Evolutionary conservation across 2,329 filamentous ascomycete genomes (phyloP).

Genomic region (Xylariaceae sp.): DNA sequence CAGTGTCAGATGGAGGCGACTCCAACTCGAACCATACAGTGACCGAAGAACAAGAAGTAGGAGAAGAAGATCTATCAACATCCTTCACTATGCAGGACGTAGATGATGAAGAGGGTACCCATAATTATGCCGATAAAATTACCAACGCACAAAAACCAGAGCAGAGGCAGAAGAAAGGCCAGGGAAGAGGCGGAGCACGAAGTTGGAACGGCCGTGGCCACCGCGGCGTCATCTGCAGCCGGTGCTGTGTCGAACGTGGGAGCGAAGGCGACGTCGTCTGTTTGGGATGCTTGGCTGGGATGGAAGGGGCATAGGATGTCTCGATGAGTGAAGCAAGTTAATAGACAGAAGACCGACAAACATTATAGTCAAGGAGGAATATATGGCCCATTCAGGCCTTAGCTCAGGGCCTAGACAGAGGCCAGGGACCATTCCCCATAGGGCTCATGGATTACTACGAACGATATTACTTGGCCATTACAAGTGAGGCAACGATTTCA

Average conservation of each 20-base stretch:
- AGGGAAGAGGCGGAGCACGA: slow-evolving; percentile 48
- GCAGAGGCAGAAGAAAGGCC: slow-evolving; percentile 28
- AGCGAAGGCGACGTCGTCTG: slow-evolving; percentile 71
- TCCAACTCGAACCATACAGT: slow-evolving; percentile 8
- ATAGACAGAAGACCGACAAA: background rate
- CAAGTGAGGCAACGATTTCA: background rate
- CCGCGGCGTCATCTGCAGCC: slow-evolving; percentile 66
- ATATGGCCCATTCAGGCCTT: background rate
- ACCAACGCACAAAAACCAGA: slow-evolving; percentile 16
- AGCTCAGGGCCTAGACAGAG: background rate
- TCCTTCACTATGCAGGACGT: slow-evolving; percentile 61
- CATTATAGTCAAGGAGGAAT: background rate
- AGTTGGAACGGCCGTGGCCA: slow-evolving; percentile 50
- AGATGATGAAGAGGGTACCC: slow-evolving; percentile 42
- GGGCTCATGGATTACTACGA: background rate
- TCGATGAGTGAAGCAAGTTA: slow-evolving; percentile 7
- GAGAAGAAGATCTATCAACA: slow-evolving; percentile 47
- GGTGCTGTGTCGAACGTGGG: slow-evolving; percentile 72
- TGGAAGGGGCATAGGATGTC: slow-evolving; percentile 47
- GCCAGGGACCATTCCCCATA: background rate
- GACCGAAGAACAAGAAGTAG: slow-evolving; percentile 28
- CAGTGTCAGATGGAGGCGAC: slow-evolving; percentile 4
- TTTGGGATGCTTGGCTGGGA: slow-evolving; percentile 63
- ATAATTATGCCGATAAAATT: slow-evolving; percentile 1
- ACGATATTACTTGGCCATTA: background rate